Conservation (phyloP, 495 filamentous ascomycete species). For the Niebla homalea region DNA sequence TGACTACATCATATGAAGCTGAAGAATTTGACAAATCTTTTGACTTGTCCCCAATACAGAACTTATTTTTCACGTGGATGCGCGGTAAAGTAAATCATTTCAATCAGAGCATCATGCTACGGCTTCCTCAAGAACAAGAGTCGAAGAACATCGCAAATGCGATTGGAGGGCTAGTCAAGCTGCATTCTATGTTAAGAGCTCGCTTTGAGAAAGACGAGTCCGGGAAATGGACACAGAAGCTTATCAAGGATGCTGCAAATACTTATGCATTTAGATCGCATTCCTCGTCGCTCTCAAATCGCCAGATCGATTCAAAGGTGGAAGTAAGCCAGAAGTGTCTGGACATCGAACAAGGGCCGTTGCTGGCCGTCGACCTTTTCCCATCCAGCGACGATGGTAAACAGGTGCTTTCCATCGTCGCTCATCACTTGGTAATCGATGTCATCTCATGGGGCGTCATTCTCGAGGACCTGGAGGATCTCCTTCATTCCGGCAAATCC, state of each 20-base stretch:
- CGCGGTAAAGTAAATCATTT: constrained; percentile 13
- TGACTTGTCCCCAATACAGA: constrained; percentile 31
- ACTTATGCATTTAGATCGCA: constrained; percentile 3
- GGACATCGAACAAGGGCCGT: constrained; percentile 26
- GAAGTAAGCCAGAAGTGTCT: constrained; percentile 12
- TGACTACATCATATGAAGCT: constrained; percentile 1
- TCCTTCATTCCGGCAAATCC: constrained; percentile 22
- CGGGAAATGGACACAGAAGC: constrained; percentile 11
- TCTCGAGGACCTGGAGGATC: constrained; percentile 41
- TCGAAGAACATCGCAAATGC: neutral
- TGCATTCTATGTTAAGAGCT: constrained; percentile 10
- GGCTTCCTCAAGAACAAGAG: neutral
- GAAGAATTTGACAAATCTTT: constrained; percentile 13
- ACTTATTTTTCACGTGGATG: constrained; percentile 24
- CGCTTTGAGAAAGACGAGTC: neutral
- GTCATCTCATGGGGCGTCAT: constrained; percentile 46
- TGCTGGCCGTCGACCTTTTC: constrained; percentile 33
- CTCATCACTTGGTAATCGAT: constrained; percentile 48
- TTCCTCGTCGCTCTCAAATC: neutral
- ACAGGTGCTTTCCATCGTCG: constrained; percentile 21
- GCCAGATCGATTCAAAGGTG: constrained; percentile 4
- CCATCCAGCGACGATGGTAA: constrained; percentile 3
- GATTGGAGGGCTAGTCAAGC: neutral
- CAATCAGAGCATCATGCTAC: constrained; percentile 17
- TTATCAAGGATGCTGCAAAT: constrained; percentile 2